phyloP scores from a whole-genome alignment of 352 stramenopile species.

The Phytophthora cryptogea region DNA sequence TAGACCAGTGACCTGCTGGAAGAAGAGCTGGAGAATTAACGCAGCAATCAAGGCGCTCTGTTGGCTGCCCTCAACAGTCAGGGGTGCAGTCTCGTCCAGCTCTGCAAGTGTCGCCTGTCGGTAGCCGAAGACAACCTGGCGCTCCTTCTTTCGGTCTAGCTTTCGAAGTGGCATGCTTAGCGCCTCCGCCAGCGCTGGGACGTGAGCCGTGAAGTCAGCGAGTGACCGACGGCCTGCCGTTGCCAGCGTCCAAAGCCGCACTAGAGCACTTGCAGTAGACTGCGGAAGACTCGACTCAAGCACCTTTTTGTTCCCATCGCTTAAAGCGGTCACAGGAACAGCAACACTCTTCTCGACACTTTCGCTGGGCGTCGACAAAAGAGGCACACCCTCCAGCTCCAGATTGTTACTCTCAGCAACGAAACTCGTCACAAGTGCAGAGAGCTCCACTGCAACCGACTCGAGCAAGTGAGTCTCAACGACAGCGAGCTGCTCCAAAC shows the following conservation, averaged over 20 bases:
- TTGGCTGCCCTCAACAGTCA: constrained; percentile 15
- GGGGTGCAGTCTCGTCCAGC: constrained; percentile 39
- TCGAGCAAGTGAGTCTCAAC: constrained; percentile 63
- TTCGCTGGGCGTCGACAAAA: constrained; percentile 27
- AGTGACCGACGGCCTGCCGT: constrained; percentile 63
- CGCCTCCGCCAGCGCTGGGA: constrained; percentile 57
- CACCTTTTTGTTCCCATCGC: constrained; percentile 64
- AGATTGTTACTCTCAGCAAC: constrained; percentile 65
- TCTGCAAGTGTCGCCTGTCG: constrained; percentile 51
- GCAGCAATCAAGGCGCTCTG: constrained; percentile 30
- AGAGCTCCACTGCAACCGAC: constrained; percentile 54
- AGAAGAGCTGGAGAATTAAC: constrained; percentile 62
- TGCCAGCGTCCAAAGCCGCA: constrained; percentile 73
- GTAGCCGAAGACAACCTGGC: constrained; percentile 68
- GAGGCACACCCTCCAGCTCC: constrained; percentile 54
- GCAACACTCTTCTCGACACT: constrained; percentile 6
- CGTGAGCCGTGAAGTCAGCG: constrained; percentile 61
- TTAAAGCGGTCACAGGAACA: constrained; percentile 41
- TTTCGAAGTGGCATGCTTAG: constrained; percentile 82
- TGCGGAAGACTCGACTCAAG: constrained; percentile 61
- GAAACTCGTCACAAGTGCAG: constrained; percentile 65
- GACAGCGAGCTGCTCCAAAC: constrained; percentile 52
- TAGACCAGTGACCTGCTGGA: constrained; percentile 68
- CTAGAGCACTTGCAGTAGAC: constrained; percentile 53
- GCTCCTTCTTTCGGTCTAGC: constrained; percentile 84